These are phyloP conservation scores for Taxillus chinensis DNA, from an alignment of 164 flowering plant genomes.

Conservation along the genomic window DNA sequence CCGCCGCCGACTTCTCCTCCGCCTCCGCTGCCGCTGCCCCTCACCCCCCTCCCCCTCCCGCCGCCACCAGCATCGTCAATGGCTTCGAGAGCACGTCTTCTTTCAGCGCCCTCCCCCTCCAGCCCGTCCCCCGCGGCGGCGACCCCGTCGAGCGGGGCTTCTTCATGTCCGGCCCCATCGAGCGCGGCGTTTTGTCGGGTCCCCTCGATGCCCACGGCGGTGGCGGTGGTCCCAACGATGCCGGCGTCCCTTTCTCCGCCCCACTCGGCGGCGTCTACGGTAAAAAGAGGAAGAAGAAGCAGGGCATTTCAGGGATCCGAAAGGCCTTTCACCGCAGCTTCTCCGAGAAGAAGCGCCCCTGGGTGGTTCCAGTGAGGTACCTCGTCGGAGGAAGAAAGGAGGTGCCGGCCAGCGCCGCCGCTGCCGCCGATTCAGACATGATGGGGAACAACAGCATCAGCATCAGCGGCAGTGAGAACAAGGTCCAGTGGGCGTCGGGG, in stretches of 20 bases:
- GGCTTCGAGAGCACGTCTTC: constrained; percentile 82
- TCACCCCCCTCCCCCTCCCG: constrained; percentile 18
- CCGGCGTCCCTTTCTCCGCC: constrained; percentile 71
- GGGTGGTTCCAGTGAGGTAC: constrained; percentile 85
- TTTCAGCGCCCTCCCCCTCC: constrained; percentile 73
- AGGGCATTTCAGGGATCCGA: constrained; percentile 45
- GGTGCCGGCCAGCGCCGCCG: constrained; percentile 4
- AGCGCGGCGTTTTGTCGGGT: constrained; percentile 79
- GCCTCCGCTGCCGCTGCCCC: too few relatives aligned
- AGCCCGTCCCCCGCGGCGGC: constrained; percentile 61
- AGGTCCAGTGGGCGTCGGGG: constrained; percentile 96
- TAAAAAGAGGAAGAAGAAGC: constrained; percentile 51
- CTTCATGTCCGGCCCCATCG: constrained; percentile 95
- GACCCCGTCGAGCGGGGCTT: constrained; percentile 64
- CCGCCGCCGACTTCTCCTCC: neutral
- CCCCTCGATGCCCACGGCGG: constrained; percentile 44
- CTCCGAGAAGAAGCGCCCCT: constrained; percentile 75
- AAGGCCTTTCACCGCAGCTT: constrained; percentile 49
- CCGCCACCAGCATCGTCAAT: constrained; percentile 24
- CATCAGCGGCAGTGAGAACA: constrained; percentile 21
- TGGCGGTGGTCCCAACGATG: constrained; percentile 11
- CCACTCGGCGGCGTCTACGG: constrained; percentile 58
- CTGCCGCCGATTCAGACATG: constrained; percentile 5
- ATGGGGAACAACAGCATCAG: neutral
- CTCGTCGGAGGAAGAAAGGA: constrained; percentile 52